A percentile compares a stretch with the other conserved stretches of the same genome.
These are phyloP conservation scores for Boletus insuetus DNA, from an alignment of 768 basidiomycete genomes.

Conservation along the genomic window DNA sequence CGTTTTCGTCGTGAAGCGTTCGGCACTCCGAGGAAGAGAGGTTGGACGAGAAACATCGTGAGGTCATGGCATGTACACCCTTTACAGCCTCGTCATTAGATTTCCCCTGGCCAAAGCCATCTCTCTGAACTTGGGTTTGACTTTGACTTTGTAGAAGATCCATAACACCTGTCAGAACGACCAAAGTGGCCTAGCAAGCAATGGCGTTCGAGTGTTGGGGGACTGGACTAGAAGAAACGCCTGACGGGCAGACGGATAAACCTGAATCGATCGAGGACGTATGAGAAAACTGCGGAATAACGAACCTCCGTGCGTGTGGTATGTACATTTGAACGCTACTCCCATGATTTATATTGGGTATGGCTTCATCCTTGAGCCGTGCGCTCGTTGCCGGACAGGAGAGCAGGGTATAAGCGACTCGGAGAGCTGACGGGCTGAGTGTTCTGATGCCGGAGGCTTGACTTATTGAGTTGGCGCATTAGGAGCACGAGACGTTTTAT, in stretches of 20 bases:
- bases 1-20: conserved; percentile 12
- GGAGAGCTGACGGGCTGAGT: background rate
- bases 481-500: background rate
- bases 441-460: background rate
- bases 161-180: background rate
- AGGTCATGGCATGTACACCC: no score
- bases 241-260: background rate
- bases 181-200: no score
- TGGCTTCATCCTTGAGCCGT: conserved; percentile 16
- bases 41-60: background rate
- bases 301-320: background rate
- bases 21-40: background rate
- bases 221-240: background rate
- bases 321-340: background rate
- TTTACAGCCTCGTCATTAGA: background rate
- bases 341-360: conserved; percentile 7
- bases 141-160: background rate
- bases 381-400: background rate
- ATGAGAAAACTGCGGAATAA: background rate
- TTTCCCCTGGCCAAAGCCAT: background rate
- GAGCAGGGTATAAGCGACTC: background rate
- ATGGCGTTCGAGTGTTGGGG: background rate
- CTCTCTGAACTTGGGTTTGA: background rate
- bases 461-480: background rate
- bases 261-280: background rate